Percentiles rank a stretch among this genome's conserved stretches.
Evolutionary conservation across 2,329 filamentous ascomycete species (phyloP).

Genomic region (Diplocarpon mali): DNA sequence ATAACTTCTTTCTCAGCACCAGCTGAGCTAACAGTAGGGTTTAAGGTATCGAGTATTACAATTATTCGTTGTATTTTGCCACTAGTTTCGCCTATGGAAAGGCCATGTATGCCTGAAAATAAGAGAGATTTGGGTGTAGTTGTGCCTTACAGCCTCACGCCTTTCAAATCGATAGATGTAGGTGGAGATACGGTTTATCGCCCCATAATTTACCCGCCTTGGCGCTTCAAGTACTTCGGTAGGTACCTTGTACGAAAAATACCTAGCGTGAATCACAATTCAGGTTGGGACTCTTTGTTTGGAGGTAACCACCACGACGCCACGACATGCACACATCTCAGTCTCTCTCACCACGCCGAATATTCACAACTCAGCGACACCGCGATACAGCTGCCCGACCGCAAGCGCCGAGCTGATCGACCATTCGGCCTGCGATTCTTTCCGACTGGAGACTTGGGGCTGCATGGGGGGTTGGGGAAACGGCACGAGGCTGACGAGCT

Average conservation of each 20-base stretch:
- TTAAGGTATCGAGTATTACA: too few relatives aligned
- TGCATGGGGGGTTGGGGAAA: conserved; percentile 15
- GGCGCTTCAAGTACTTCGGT: not conserved
- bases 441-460: conserved; percentile 11
- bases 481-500: conserved; percentile 12
- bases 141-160: too few relatives aligned
- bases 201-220: not conserved
- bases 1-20: too few relatives aligned
- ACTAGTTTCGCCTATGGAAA: too few relatives aligned
- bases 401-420: not conserved
- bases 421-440: not conserved
- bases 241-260: not conserved
- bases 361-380: not conserved
- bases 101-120: too few relatives aligned
- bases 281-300: too few relatives aligned
- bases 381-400: not conserved
- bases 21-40: too few relatives aligned
- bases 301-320: too few relatives aligned
- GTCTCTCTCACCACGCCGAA: not conserved
- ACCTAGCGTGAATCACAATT: not conserved
- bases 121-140: too few relatives aligned
- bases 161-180: too few relatives aligned
- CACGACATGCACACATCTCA: too few relatives aligned
- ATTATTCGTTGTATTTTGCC: too few relatives aligned
- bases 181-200: not conserved